Conservation (phyloP, 306 rosid genomes). For the Quercus variabilis region DNA sequence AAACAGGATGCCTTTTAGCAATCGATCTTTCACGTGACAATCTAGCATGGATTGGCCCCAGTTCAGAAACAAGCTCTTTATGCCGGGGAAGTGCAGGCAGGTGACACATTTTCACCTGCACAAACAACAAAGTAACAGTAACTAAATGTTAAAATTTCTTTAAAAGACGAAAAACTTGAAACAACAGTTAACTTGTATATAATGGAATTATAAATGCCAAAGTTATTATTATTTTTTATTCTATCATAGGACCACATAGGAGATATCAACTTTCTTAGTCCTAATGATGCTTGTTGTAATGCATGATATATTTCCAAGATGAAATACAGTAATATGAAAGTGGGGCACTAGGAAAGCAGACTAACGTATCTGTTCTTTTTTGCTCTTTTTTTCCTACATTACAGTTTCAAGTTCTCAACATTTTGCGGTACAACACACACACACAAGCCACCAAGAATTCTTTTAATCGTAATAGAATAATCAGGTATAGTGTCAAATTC, state of each 20-base stretch:
- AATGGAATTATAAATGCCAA: background rate
- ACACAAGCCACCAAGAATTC: background rate
- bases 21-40: conserved; percentile 44
- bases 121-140: conserved; percentile 1
- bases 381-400: background rate
- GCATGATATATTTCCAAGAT: background rate
- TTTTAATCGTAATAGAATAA: conserved; percentile 7
- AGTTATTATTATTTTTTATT: too few relatives aligned
- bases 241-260: background rate
- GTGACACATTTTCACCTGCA: conserved; percentile 61
- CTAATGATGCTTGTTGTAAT: background rate
- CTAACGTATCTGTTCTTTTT: background rate
- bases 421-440: background rate
- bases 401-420: background rate
- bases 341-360: background rate
- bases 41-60: conserved; percentile 71
- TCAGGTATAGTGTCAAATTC: background rate
- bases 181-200: background rate
- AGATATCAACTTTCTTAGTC: background rate
- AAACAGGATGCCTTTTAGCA: conserved; percentile 78
- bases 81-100: conserved; percentile 75
- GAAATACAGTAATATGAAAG: background rate
- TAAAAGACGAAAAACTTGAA: background rate
- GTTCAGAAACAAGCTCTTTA: conserved; percentile 60
- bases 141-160: background rate